Evolutionary conservation across 176 grass and related monocot species (phyloP).

Genomic region (Poa annua): DNA sequence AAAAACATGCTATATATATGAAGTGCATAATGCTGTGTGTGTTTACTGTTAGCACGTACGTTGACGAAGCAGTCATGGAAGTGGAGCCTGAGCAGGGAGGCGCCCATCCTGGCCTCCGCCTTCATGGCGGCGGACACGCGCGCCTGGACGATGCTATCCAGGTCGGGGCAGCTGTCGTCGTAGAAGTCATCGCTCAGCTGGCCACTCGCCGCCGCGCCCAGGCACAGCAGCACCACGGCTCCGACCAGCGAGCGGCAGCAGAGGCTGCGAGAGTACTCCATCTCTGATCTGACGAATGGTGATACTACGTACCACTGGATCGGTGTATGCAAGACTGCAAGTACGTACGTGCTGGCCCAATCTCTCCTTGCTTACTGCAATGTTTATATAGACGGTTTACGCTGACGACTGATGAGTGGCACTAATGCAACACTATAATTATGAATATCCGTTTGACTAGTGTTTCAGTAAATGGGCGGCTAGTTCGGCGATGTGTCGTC

Average conservation of each 20-base stretch:
- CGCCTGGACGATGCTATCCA: conserved; percentile 48
- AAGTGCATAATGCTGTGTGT: too few relatives aligned
- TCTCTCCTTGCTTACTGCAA: conserved; percentile 1
- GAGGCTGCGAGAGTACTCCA: conserved; percentile 12
- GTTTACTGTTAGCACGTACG: conserved; percentile 15
- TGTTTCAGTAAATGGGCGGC: conserved; percentile 27
- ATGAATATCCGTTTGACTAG: neutral
- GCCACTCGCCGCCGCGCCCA: conserved; percentile 39
- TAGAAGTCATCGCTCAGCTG: conserved; percentile 70
- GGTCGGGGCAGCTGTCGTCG: conserved; percentile 54
- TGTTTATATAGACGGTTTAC: conserved; percentile 51
- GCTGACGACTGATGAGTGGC: neutral
- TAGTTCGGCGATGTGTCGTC: neutral
- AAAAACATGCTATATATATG: too few relatives aligned
- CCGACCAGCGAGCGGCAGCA: neutral
- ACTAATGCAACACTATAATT: neutral
- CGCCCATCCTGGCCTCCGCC: conserved; percentile 66
- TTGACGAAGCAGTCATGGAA: conserved; percentile 98
- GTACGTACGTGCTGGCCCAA: neutral
- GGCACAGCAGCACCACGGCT: conserved; percentile 41
- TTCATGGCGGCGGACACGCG: conserved; percentile 51
- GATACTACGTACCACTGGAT: neutral
- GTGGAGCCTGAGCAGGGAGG: conserved; percentile 80
- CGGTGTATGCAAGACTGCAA: neutral
- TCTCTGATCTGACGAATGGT: neutral